Percentiles rank a stretch among this genome's conserved stretches.
Conservation (phyloP, 768 basidiomycete species). For the Mycena leptocephala region DNA sequence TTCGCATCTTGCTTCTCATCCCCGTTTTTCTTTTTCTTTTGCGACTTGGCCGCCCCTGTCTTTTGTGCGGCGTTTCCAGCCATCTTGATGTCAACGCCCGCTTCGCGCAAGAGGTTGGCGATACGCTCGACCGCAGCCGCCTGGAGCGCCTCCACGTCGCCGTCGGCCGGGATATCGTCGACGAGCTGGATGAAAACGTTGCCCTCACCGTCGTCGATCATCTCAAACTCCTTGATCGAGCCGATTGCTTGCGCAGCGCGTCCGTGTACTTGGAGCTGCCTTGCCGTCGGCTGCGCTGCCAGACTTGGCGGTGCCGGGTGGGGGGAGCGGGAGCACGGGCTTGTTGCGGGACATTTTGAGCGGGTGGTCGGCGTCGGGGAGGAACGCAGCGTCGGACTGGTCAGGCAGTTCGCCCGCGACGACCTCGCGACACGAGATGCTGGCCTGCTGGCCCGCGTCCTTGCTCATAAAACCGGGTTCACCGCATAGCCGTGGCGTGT, state of each 20-base stretch:
- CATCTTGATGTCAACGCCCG: conserved; percentile 65
- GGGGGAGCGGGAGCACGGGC: conserved; percentile 63
- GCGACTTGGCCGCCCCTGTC: too few relatives aligned
- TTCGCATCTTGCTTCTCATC: conserved; percentile 49
- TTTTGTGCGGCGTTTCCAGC: conserved; percentile 21
- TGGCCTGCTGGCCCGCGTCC: conserved; percentile 76
- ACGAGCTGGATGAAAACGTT: conserved; percentile 60
- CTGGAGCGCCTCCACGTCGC: conserved; percentile 39
- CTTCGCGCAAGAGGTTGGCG: conserved; percentile 67
- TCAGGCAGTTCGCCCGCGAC: conserved; percentile 57
- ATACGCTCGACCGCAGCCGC: conserved; percentile 61
- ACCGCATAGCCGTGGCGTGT: conserved; percentile 94
- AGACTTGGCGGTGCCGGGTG: conserved; percentile 18
- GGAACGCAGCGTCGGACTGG: conserved; percentile 45
- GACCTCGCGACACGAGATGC: conserved; percentile 87
- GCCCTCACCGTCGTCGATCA: conserved; percentile 57
- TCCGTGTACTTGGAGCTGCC: conserved; percentile 48
- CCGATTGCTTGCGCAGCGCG: conserved; percentile 57
- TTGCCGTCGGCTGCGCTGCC: conserved; percentile 35
- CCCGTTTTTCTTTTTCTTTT: conserved; percentile 45
- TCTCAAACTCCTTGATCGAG: conserved; percentile 59
- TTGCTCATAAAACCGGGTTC: conserved; percentile 91
- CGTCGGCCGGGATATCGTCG: conserved; percentile 61
- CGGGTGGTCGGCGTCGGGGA: conserved; percentile 72
- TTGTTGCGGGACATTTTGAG: conserved; percentile 66